Evolutionary conservation across 2,329 filamentous ascomycete species (phyloP).

Genomic region (Fusarium devonianum): DNA sequence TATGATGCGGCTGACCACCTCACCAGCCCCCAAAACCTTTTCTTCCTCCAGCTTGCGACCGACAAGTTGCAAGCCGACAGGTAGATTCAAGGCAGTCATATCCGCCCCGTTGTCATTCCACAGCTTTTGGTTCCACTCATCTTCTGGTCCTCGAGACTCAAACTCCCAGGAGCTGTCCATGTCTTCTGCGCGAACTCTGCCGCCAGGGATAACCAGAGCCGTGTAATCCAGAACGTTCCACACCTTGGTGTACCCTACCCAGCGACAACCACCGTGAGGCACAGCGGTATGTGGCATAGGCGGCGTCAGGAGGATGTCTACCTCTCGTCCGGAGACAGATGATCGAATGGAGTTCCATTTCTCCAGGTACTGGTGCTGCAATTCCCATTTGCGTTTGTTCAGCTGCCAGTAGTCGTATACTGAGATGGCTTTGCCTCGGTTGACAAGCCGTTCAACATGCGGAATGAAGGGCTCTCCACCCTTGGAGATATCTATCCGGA

Average conservation of each 20-base stretch:
- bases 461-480: constrained; percentile 67
- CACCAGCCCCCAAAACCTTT: constrained; percentile 21
- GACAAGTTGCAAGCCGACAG: constrained; percentile 23
- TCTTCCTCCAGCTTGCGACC: constrained; percentile 25
- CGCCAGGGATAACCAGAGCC: constrained; percentile 38
- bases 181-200: constrained; percentile 11
- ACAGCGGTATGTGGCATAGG: constrained; percentile 67
- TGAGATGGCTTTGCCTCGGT: constrained; percentile 60
- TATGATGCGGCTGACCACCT: constrained; percentile 14
- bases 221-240: constrained; percentile 44
- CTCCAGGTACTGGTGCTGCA: constrained; percentile 56
- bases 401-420: constrained; percentile 74
- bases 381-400: constrained; percentile 61
- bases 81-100: constrained; percentile 4
- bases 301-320: constrained; percentile 66
- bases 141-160: constrained; percentile 9
- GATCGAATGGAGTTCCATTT: constrained; percentile 62
- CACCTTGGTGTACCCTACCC: constrained; percentile 54
- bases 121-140: constrained; percentile 15
- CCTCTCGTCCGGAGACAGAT: constrained; percentile 50
- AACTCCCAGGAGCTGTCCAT: background rate
- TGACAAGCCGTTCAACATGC: constrained; percentile 64
- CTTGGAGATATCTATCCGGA: constrained; percentile 59
- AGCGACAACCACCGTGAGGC: constrained; percentile 50
- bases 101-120: constrained; percentile 13